Evolutionary conservation across 2,329 filamentous ascomycete genomes (phyloP).

Genomic region (Colletotrichum filicis): DNA sequence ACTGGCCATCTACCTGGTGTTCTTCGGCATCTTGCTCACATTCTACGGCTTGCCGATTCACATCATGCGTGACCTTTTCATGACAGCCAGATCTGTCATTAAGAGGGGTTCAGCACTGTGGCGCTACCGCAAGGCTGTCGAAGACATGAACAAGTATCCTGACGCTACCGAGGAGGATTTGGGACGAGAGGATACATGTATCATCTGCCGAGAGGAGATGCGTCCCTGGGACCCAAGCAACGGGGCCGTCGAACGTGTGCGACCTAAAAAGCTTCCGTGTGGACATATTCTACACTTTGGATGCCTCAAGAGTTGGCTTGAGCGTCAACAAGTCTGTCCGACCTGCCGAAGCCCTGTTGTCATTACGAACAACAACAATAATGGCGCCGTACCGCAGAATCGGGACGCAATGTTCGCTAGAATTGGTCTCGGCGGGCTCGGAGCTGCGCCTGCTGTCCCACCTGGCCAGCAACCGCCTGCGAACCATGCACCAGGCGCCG

Average conservation of each 20-base stretch:
- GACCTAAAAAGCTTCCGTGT: conserved; percentile 96
- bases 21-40: conserved; percentile 91
- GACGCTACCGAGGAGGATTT: conserved; percentile 92
- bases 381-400: conserved; percentile 45
- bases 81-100: conserved; percentile 91
- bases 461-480: conserved; percentile 47
- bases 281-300: conserved; percentile 95
- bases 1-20: conserved; percentile 86
- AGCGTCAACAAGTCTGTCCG: conserved; percentile 96
- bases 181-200: conserved; percentile 88
- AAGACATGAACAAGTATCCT: conserved; percentile 94
- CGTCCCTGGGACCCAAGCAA: conserved; percentile 73
- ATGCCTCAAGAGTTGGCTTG: conserved; percentile 96
- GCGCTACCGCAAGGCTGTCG: conserved; percentile 89
- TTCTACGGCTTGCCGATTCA: conserved; percentile 98
- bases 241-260: conserved; percentile 82
- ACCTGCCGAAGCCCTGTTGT: conserved; percentile 91
- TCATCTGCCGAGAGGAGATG: conserved; percentile 98
- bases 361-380: conserved; percentile 54
- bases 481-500: conserved; percentile 37
- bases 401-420: conserved; percentile 48
- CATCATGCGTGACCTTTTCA: conserved; percentile 93
- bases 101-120: conserved; percentile 90
- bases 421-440: conserved; percentile 40
- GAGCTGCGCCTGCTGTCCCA: conserved; percentile 36